phyloP scores from a whole-genome alignment of 192 early-diverging fungal species.

The Chytriomyces sp. region DNA sequence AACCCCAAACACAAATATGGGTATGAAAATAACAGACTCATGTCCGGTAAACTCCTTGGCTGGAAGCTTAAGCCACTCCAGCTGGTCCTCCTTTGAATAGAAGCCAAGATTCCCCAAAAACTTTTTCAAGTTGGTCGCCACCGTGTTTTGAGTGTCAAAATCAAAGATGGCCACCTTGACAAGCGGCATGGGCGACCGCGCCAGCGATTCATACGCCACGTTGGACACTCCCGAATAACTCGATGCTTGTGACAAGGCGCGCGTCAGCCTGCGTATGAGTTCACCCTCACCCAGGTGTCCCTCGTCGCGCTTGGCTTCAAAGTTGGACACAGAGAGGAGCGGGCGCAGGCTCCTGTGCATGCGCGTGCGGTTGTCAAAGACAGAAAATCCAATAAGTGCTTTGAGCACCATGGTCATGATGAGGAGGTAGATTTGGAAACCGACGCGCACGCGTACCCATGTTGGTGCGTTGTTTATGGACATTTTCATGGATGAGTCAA shows the following conservation, averaged over 20 bases:
- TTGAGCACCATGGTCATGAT: not conserved
- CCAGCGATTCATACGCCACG: not conserved
- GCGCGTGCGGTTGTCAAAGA: constrained; percentile 9
- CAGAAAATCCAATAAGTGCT: not conserved
- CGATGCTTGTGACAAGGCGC: not conserved
- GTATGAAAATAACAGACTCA: constrained; percentile 2
- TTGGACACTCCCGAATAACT: not conserved
- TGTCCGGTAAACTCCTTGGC: not conserved
- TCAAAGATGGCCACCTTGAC: constrained; percentile 8
- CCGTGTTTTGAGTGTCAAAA: constrained; percentile 14
- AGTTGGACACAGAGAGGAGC: constrained; percentile 10
- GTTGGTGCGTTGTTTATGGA: not conserved
- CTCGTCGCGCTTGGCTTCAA: not conserved
- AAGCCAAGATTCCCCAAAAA: not conserved
- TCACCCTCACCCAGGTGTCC: not conserved
- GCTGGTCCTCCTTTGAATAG: no score
- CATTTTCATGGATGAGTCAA: no score
- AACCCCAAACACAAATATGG: constrained; percentile 20
- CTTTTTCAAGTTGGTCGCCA: not conserved
- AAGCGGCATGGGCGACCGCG: not conserved
- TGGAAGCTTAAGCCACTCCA: no score
- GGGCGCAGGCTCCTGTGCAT: constrained; percentile 5
- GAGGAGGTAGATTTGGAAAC: not conserved
- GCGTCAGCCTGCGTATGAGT: not conserved
- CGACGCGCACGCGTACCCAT: not conserved